phyloP scores from a whole-genome alignment of 2,329 filamentous ascomycete genomes.

The Colletotrichum trifolii region DNA sequence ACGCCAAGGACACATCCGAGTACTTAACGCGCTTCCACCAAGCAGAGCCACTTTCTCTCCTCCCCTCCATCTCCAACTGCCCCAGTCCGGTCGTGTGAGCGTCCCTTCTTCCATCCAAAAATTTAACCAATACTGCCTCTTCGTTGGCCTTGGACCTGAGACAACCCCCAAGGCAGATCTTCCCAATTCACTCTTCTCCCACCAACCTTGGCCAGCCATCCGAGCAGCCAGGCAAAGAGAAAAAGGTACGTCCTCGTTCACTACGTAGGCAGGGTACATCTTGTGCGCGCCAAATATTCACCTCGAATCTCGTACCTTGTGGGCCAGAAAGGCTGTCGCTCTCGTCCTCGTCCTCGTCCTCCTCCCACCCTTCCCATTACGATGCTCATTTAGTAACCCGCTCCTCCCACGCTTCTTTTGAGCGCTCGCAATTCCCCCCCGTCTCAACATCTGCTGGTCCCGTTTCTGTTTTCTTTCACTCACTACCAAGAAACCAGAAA shows the following conservation, averaged over 20 bases:
- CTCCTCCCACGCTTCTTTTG: slow-evolving; percentile 23
- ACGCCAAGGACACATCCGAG: no score
- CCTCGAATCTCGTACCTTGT: no score
- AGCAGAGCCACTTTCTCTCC: background rate
- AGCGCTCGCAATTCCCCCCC: slow-evolving; percentile 9
- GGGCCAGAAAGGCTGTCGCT: no score
- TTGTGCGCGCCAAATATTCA: no score
- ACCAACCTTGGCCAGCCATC: slow-evolving; percentile 17
- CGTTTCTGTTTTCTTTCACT: background rate
- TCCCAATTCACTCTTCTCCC: slow-evolving; percentile 8
- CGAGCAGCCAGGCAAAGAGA: background rate
- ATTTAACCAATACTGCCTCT: slow-evolving; percentile 14
- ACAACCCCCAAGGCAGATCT: slow-evolving; percentile 28
- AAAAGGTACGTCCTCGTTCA: background rate
- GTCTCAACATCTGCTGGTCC: background rate
- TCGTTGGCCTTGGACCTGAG: slow-evolving; percentile 23
- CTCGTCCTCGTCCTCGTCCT: slow-evolving; percentile 12
- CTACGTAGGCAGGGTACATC: background rate
- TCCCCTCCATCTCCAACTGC: background rate
- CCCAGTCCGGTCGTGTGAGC: no score
- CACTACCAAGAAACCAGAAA: slow-evolving; percentile 3
- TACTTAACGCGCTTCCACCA: background rate
- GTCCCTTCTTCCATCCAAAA: background rate
- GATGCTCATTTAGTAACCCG: slow-evolving; percentile 36
- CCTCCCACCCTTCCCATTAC: slow-evolving; percentile 15